Percentiles rank a stretch among this genome's conserved stretches.
Conservation (phyloP, 176 grass and related monocot species). For the Secale cereale region DNA sequence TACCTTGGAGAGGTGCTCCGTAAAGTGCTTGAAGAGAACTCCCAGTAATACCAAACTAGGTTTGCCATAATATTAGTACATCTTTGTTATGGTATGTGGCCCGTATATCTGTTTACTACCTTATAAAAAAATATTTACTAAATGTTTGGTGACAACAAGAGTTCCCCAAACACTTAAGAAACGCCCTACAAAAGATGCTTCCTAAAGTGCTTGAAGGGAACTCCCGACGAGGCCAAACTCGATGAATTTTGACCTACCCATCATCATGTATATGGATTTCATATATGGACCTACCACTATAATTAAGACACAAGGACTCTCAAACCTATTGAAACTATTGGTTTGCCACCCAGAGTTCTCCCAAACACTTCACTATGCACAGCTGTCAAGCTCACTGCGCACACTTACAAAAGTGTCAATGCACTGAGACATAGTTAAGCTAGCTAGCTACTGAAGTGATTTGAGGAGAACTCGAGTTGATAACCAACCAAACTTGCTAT, state of each 20-base stretch:
- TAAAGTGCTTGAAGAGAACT: conserved; percentile 60
- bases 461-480: conserved; percentile 32
- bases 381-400: background rate
- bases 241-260: background rate
- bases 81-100: background rate
- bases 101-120: background rate
- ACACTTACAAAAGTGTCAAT: background rate
- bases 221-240: conserved; percentile 30
- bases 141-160: conserved; percentile 29
- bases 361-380: conserved; percentile 39
- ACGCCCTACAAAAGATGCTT: background rate
- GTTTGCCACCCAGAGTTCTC: conserved; percentile 27
- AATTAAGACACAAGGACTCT: background rate
- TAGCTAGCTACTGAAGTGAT: conserved; percentile 27
- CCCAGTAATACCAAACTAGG: background rate
- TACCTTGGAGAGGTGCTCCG: background rate
- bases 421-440: background rate
- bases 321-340: background rate
- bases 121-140: background rate
- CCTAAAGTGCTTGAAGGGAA: conserved; percentile 47
- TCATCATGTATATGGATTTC: background rate
- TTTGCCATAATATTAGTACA: background rate
- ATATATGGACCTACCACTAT: background rate
- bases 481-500: conserved; percentile 22
- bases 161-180: conserved; percentile 82